Conservation (phyloP, 192 early-diverging fungal species). For the Coemansia sp. region DNA sequence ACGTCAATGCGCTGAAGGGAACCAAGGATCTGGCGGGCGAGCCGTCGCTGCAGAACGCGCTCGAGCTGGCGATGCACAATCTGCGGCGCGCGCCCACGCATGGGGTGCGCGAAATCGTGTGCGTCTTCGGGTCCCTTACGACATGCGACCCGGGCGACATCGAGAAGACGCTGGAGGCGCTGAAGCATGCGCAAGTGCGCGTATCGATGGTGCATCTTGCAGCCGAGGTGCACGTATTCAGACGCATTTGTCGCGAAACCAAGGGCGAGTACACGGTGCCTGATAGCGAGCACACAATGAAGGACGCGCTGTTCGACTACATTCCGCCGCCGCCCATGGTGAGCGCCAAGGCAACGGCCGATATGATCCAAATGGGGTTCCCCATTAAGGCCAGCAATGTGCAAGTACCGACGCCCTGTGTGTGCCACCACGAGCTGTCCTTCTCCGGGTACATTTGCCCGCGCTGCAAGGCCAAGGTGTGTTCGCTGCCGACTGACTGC, state of each 20-base stretch:
- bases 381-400: slow-evolving; percentile 54
- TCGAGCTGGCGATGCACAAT: slow-evolving; percentile 79
- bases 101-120: slow-evolving; percentile 82
- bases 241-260: slow-evolving; percentile 72
- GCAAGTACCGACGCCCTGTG: slow-evolving; percentile 65
- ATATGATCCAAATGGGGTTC: slow-evolving; percentile 94
- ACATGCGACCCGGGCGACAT: slow-evolving; percentile 96
- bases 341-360: slow-evolving; percentile 52
- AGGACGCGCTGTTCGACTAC: slow-evolving; percentile 80
- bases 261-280: slow-evolving; percentile 83
- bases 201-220: slow-evolving; percentile 88
- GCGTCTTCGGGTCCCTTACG: slow-evolving; percentile 87
- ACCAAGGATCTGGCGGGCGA: slow-evolving; percentile 80
- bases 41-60: slow-evolving; percentile 89
- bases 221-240: slow-evolving; percentile 88
- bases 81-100: slow-evolving; percentile 86
- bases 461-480: slow-evolving; percentile 77
- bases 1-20: slow-evolving; percentile 68
- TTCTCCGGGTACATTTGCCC: slow-evolving; percentile 85
- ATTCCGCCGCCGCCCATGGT: slow-evolving; percentile 87
- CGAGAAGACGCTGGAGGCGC: slow-evolving; percentile 70
- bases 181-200: slow-evolving; percentile 73
- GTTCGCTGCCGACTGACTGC: slow-evolving; percentile 90
- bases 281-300: slow-evolving; percentile 79
- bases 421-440: slow-evolving; percentile 73